Percentiles rank a stretch among this genome's conserved stretches.
Evolutionary conservation across 768 basidiomycete genomes (phyloP).

Genomic region (Suillus discolor): DNA sequence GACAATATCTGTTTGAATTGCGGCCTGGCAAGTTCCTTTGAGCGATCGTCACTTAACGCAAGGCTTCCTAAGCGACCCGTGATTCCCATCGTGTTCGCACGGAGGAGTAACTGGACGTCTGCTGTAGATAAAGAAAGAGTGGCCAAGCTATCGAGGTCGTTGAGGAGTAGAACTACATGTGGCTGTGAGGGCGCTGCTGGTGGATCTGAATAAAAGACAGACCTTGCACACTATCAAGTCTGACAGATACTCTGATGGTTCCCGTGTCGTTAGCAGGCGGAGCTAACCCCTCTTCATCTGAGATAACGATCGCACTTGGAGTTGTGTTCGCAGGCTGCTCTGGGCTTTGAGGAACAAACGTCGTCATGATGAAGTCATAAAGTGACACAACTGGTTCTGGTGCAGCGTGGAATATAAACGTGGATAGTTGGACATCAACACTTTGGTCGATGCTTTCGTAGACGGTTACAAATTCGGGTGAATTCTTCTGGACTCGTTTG

Average conservation of each 20-base stretch:
- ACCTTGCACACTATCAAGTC: slow-evolving; percentile 86
- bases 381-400: slow-evolving; percentile 89
- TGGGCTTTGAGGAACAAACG: slow-evolving; percentile 68
- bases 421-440: slow-evolving; percentile 86
- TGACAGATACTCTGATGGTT: slow-evolving; percentile 81
- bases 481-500: slow-evolving; percentile 74
- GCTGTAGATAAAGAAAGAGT: slow-evolving; percentile 91
- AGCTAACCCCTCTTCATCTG: not conserved
- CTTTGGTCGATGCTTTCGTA: slow-evolving; percentile 89
- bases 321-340: slow-evolving; percentile 16
- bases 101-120: slow-evolving; percentile 76
- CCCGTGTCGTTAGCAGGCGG: slow-evolving; percentile 30
- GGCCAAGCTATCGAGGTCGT: slow-evolving; percentile 69
- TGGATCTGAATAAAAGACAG: slow-evolving; percentile 19
- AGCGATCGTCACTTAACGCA: slow-evolving; percentile 75
- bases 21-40: slow-evolving; percentile 49
- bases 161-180: slow-evolving; percentile 70
- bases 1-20: slow-evolving; percentile 86
- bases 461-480: slow-evolving; percentile 79
- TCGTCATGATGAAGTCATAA: slow-evolving; percentile 98
- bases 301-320: slow-evolving; percentile 11
- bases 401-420: slow-evolving; percentile 84
- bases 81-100: slow-evolving; percentile 72
- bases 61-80: slow-evolving; percentile 84
- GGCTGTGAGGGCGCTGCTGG: slow-evolving; percentile 14